These are phyloP conservation scores for Candida ponderosae DNA, from an alignment of 805 yeast species.

Conservation along the genomic window DNA sequence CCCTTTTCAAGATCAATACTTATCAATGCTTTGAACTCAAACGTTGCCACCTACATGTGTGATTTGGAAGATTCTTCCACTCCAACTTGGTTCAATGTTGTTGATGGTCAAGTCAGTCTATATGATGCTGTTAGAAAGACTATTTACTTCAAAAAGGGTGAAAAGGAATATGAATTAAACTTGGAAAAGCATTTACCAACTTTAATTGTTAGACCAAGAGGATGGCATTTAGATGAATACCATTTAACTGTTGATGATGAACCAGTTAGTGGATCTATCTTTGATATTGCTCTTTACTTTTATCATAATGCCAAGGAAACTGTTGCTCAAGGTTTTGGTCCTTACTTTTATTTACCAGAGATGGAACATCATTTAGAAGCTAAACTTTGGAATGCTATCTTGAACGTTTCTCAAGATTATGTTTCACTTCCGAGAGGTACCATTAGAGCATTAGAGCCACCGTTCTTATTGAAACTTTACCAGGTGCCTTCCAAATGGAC, in stretches of 20 bases:
- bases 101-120: constrained; percentile 74
- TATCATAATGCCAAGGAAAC: constrained; percentile 64
- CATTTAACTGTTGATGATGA: constrained; percentile 67
- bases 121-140: constrained; percentile 70
- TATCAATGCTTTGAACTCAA: constrained; percentile 71
- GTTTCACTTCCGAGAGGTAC: constrained; percentile 66
- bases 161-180: constrained; percentile 22
- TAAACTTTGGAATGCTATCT: constrained; percentile 75
- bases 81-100: constrained; percentile 76
- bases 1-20: constrained; percentile 83
- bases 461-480: constrained; percentile 74
- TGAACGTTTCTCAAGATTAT: constrained; percentile 68
- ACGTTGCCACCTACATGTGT: constrained; percentile 78
- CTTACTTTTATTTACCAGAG: constrained; percentile 77
- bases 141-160: constrained; percentile 42
- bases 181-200: constrained; percentile 57
- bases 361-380: constrained; percentile 86
- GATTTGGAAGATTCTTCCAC: constrained; percentile 82
- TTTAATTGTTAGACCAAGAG: constrained; percentile 79
- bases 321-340: constrained; percentile 62
- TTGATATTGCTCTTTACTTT: constrained; percentile 75
- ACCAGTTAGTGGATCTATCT: constrained; percentile 69
- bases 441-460: constrained; percentile 76
- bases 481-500: constrained; percentile 83
- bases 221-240: constrained; percentile 77